Base-by-base conservation (phyloP, 768 basidiomycete species). In the Boletus sp. region DNA sequence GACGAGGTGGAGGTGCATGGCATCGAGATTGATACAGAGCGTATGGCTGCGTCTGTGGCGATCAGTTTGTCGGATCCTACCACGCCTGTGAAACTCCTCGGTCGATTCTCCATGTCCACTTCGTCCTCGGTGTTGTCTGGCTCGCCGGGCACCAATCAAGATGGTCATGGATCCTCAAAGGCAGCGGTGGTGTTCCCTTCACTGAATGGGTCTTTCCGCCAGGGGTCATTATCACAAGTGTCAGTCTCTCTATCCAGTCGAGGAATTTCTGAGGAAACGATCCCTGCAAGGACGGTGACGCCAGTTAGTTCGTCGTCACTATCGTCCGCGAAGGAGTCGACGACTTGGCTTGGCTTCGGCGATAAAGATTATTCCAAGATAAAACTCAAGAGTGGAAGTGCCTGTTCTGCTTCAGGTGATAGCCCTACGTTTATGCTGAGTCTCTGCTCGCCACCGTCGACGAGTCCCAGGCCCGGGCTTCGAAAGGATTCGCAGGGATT, bases 401-500 rank as follows among this genome's bases (percentile, higher is more conserved):
- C n/a, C 1, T 30, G 32, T 53, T 44, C 50, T 29, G n/a, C 14
- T 37, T 50, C 50, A 27, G 44, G 39, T 13, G 54, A 59, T 19
- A 39, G 35, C 4, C 41, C 51, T 33, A 48, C 54, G 21, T 27
- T 52, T 21, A 53, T 5, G 50, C 52, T 30, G 21, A 58, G 50
- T 52, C 54, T 53, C 7, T 53, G 25, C 21, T 61, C 62, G 23
- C 54, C 59, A 7, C 53, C 55, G 13, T 44, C 45, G 9, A 55
- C 47, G 35, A 55, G 53, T 52, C 50, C 47, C 13, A 43, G 48
- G 10, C 32, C 49, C 15, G 63, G 49, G 10, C 47, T 68, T 23
- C 56, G 58, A n/a, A 67, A 57, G 41, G 59, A 68, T 57, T 47
- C 63, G 21, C 67, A 67, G 5, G 67, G 67, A 27, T 69, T 69